These are phyloP conservation scores for Vairimorpha necatrix DNA, from an alignment of 371 early-diverging fungal species.

Conservation along the genomic window DNA sequence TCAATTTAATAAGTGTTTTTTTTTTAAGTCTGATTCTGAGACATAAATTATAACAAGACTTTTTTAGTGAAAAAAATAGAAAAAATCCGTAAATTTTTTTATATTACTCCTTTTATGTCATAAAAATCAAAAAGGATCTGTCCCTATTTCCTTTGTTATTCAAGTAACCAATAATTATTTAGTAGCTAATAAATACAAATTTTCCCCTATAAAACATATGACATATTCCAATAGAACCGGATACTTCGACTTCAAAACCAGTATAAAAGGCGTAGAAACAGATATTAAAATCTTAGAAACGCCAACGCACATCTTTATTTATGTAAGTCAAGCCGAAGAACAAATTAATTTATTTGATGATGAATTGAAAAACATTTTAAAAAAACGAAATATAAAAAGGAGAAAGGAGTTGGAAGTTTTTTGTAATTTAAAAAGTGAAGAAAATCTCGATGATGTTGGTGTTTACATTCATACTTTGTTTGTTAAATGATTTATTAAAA, in stretches of 20 bases:
- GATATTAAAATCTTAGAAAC: conserved; percentile 48
- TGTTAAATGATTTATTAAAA: conserved; percentile 13
- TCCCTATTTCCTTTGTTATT: too few relatives aligned
- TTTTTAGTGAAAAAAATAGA: too few relatives aligned
- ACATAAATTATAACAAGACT: too few relatives aligned
- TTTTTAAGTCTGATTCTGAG: too few relatives aligned
- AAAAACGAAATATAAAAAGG: conserved; percentile 2
- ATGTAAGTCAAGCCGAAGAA: conserved; percentile 40
- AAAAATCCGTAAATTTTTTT: too few relatives aligned
- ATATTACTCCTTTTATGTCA: too few relatives aligned
- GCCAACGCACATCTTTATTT: conserved; percentile 50
- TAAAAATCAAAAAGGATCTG: too few relatives aligned
- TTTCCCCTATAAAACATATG: too few relatives aligned
- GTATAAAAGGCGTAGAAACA: conserved; percentile 28
- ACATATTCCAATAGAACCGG: conserved; percentile 46
- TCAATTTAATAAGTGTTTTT: too few relatives aligned
- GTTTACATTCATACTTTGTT: conserved; percentile 17
- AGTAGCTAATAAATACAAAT: too few relatives aligned
- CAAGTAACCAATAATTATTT: too few relatives aligned
- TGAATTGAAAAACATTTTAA: conserved; percentile 24
- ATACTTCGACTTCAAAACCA: conserved; percentile 44
- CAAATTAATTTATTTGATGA: conserved; percentile 52
- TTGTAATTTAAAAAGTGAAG: conserved; percentile 43
- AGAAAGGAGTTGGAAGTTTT: conserved; percentile 37
- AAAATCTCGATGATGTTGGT: conserved; percentile 33